Base-by-base conservation (phyloP, 768 basidiomycete species). In the Boletales sp. region DNA sequence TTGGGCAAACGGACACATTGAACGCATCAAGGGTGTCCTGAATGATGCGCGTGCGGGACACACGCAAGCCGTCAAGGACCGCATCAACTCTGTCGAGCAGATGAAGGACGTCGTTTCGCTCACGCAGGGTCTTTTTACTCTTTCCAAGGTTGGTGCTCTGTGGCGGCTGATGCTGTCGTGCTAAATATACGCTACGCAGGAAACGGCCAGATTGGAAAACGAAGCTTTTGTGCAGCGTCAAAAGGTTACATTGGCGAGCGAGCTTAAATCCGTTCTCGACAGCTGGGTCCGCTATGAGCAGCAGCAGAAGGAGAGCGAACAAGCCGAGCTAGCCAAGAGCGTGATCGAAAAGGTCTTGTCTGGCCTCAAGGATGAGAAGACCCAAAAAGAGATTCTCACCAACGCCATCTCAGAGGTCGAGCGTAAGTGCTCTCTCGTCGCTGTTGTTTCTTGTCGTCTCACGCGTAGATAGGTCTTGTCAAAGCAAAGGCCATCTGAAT, bases 221-320 rank as follows among this genome's bases (percentile, higher is more conserved):
- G 84, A 90, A 61, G 84, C 88, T 50, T 99, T 98, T 62, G 84
- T 87, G 40, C 90, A 92, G 66, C 81, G 83, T 61, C 97, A 99
- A 76, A 87, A 91, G 71, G 83, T 86, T 51, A 84, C 82, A 38
- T 74, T 98, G 64, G 84, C 94, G 29, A 56, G 87, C 39, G 97
- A 99, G 74, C 75, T 97, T 65, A 98, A 97, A 75, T 62, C 86
- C 29, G 94, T 98, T 36, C 83, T 99, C 49, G 97, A 98, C 77
- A 90, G 89, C 69, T 97, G 94, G 94, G 95, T 94, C 50, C 89
- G 97, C 67, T 94, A 85, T 72, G 95, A 98, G 77, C 94, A 97
- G 67, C 91, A 94, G 68, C 78, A 83, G 66, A 93, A 97, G 78
- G 94, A 99, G 78, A 87, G 81, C 64, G 93, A 99, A 75, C 97